A percentile compares a stretch with the other conserved stretches of the same genome.
phyloP scores from a whole-genome alignment of 192 early-diverging fungal species.

The Borealophlyctis nickersoniae region DNA sequence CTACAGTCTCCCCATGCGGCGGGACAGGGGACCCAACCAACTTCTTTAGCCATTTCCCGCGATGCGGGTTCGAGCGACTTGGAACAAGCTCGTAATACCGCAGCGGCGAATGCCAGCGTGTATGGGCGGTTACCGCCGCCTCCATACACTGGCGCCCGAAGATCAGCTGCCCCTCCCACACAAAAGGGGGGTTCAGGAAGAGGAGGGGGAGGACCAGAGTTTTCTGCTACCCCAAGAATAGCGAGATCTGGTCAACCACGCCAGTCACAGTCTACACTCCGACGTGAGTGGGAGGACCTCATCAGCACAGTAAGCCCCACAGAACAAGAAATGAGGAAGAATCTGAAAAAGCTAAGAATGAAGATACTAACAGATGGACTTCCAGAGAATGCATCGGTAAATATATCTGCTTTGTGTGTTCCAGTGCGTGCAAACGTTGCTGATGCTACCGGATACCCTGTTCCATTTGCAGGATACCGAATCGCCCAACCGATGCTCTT shows the following conservation, averaged over 20 bases:
- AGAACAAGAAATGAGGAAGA: constrained; percentile 53
- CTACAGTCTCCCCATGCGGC: background rate
- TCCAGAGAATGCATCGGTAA: constrained; percentile 42
- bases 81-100: too few species aligned
- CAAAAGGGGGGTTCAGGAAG: background rate
- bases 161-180: constrained; percentile 1
- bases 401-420: too few species aligned
- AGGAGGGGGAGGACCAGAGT: too few species aligned
- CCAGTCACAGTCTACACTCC: background rate
- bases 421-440: background rate
- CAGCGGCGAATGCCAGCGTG: too few species aligned
- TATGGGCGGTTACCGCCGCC: too few species aligned
- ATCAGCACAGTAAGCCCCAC: constrained; percentile 49
- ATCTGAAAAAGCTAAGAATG: constrained; percentile 50
- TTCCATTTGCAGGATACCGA: background rate
- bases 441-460: background rate
- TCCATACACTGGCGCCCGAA: background rate
- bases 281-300: constrained; percentile 41
- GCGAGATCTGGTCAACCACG: background rate
- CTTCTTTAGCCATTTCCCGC: too few species aligned
- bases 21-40: too few species aligned
- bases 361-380: constrained; percentile 62
- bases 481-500: constrained; percentile 15
- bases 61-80: too few species aligned
- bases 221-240: background rate